A percentile compares a stretch with the other conserved stretches of the same genome.
Evolutionary conservation across 345 rosid genomes (phyloP).

Genomic region (Populus tremula): DNA sequence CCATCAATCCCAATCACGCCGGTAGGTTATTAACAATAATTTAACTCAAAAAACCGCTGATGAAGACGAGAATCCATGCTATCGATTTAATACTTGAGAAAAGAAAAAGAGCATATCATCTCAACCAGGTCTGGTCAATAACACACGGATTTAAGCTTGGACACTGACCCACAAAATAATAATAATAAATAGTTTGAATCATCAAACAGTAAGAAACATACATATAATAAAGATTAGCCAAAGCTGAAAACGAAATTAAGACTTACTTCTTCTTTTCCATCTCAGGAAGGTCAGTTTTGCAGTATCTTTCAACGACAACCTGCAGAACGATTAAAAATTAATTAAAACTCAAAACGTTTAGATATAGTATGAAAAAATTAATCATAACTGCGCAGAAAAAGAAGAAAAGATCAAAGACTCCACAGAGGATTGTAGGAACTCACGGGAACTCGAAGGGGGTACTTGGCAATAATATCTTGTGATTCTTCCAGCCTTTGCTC

Average conservation of each 20-base stretch:
- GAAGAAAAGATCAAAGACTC: not conserved
- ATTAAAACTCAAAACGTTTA: too few relatives aligned
- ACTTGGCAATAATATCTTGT: constrained; percentile 46
- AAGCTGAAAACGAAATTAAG: not conserved
- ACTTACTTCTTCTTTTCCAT: constrained; percentile 79
- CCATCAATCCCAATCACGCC: not conserved
- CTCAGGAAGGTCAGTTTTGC: constrained; percentile 66
- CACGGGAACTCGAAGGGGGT: constrained; percentile 67
- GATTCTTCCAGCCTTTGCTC: constrained; percentile 62
- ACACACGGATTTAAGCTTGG: too few relatives aligned
- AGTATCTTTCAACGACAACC: constrained; percentile 76
- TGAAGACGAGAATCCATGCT: not conserved
- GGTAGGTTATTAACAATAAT: not conserved
- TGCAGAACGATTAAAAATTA: constrained; percentile 13
- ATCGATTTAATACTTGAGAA: not conserved
- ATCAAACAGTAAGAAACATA: not conserved
- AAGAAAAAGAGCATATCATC: too few relatives aligned
- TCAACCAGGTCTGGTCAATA: too few relatives aligned
- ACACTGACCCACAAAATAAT: not conserved
- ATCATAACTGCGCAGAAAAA: not conserved
- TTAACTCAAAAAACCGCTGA: not conserved
- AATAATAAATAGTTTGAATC: not conserved
- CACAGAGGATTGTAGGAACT: constrained; percentile 4
- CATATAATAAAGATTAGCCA: not conserved
- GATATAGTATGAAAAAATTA: not conserved